Base-by-base conservation (phyloP, 257 asterid species). In the Eustoma russellianum region DNA sequence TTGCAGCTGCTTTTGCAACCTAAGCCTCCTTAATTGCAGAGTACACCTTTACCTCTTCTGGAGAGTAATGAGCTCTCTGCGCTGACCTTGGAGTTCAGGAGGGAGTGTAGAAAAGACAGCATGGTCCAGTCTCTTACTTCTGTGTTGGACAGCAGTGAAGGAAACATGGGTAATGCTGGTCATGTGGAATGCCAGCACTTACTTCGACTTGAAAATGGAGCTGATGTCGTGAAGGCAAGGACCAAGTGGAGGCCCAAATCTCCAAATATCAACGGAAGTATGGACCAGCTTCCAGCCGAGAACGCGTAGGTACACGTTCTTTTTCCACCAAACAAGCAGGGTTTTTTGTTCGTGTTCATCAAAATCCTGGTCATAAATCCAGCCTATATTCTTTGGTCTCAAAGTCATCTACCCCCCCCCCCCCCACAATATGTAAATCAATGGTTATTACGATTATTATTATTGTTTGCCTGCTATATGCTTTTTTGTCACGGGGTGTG, bases 21-120 rank as follows among this genome's bases (percentile, higher is more conserved):
- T 24, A 24, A 24, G 30, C 30, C 30, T 24, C 30, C 30, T 24
- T 7, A 5, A 4, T 46, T 64, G 72, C 83, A 92, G 99, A 88
- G 97, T 59, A 95, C 86, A 59, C 99, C 99, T 14, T 60, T 69
- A 15, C 73, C 81, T 13, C 63, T 92, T 47, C 38, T 92, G 76
- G 99, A 88, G 80, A 80, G 79, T 48, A 92, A 86, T 6, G 99
- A 92, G 79, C 85, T 92, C 9, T 79, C 79, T 30, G 79, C 88
- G 30, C 68, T 88, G 88, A 88, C 92, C n/a, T 63, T 92, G 33
- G 99, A 92, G 70, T 92, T 88, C 63, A 68, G 95, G 61, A 85
- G 97, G 81, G 99, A 92, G 67, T 92, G 99, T 74, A 77, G 74
- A 80, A 92, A 80, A 83, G 99, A 92, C 94, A 83, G 94, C 24